phyloP scores from a whole-genome alignment of 805 yeast genomes.

The Saturnispora kantuleensis region DNA sequence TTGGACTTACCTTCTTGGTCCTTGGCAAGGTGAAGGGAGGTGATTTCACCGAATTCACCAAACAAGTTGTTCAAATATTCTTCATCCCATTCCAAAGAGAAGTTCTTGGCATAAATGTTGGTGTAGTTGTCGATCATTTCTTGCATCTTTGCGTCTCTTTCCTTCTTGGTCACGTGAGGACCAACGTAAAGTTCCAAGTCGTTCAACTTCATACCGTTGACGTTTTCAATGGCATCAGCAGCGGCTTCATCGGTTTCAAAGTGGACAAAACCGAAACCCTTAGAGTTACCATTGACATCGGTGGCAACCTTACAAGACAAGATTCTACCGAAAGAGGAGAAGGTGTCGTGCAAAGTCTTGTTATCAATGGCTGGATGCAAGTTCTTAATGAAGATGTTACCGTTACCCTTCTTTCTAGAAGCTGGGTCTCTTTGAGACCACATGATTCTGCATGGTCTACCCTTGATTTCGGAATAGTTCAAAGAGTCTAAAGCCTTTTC shows the following conservation, averaged over 20 bases:
- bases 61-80: slow-evolving; percentile 68
- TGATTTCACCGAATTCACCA: slow-evolving; percentile 63
- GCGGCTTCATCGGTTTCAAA: slow-evolving; percentile 91
- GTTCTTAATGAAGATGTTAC: slow-evolving; percentile 96
- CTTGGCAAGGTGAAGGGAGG: slow-evolving; percentile 71
- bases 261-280: slow-evolving; percentile 97
- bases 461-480: slow-evolving; percentile 89
- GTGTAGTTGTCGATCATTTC: slow-evolving; percentile 89
- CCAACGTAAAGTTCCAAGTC: slow-evolving; percentile 95
- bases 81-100: slow-evolving; percentile 59
- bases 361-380: slow-evolving; percentile 97
- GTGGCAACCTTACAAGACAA: slow-evolving; percentile 96
- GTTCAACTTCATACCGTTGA: slow-evolving; percentile 96
- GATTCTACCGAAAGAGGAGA: slow-evolving; percentile 91
- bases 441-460: slow-evolving; percentile 97
- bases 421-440: slow-evolving; percentile 99
- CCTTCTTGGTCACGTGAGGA: slow-evolving; percentile 84
- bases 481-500: slow-evolving; percentile 89
- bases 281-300: slow-evolving; percentile 83
- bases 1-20: slow-evolving; percentile 82
- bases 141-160: slow-evolving; percentile 88
- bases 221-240: slow-evolving; percentile 87
- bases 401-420: slow-evolving; percentile 87
- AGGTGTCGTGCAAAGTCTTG: slow-evolving; percentile 97
- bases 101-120: slow-evolving; percentile 90